Base-by-base conservation (phyloP, 306 rosid species). In the Spatholobus suberectus region DNA sequence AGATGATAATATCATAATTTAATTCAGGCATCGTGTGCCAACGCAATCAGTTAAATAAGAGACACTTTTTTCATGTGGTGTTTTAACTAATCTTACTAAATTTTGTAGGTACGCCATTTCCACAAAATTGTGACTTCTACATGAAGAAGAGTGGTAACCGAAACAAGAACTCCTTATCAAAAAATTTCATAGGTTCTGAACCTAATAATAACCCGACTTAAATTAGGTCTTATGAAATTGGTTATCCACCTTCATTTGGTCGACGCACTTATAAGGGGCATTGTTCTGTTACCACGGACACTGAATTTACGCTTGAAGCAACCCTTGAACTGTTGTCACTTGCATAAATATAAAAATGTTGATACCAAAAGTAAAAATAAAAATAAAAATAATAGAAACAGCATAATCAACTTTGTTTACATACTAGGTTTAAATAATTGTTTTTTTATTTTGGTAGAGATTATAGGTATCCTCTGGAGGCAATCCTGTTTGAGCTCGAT, bases 1-100 rank as follows among this genome's bases (percentile, higher is more conserved):
- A 70, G 67, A 59, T 18, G 38, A 69, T 70, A 57, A 69, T 35
- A 29, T 18, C 71, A 62, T 8, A 79, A 69, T 55, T 79, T 78
- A 26, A 68, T 74, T 68, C 18, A 26, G 24, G 75, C 41, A 62
- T 54, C 3, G 61, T 62, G 70, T 62, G 65, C 80, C 12, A 27
- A 76, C 17, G 59, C 18, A 23, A 20, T 83, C 7, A 46, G 80
- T 63, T 26, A 72, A 73, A 67, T 77, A 58, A 70, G 61, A 18
- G 18, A 40, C 46, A 20, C 61, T 77, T 85, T 74, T 79, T 54
- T 77, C 90, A 85, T 82, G 87, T 85, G 90, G 88, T 82, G 82
- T 88, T 91, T 34, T 88, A 79, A 86, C 85, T 83, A 87, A 74
- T 72, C 87, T 73, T 61, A 38, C 83, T 72, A 68, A 81, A 84